These are phyloP conservation scores for Trichoderma simmonsii DNA, from an alignment of 2,329 filamentous ascomycete genomes.

Conservation along the genomic window DNA sequence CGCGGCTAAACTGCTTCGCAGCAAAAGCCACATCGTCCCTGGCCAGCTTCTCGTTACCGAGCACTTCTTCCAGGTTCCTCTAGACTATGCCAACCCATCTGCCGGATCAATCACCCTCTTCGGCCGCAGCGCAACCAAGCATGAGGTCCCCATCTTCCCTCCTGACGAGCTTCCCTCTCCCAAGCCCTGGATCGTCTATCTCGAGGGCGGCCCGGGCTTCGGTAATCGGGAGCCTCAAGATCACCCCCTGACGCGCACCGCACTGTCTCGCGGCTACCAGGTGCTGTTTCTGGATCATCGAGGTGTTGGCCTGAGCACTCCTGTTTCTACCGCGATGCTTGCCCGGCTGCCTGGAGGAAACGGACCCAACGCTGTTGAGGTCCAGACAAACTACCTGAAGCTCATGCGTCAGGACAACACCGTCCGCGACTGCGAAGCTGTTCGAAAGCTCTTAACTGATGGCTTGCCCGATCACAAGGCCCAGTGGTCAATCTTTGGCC, in stretches of 20 bases:
- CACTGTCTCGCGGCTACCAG: slow-evolving; percentile 80
- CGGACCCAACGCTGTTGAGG: slow-evolving; percentile 37
- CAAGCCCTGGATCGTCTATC: slow-evolving; percentile 64
- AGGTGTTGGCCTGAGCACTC: slow-evolving; percentile 80
- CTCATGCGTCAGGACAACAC: slow-evolving; percentile 87
- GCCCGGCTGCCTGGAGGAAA: slow-evolving; percentile 52
- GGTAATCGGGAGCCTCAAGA: slow-evolving; percentile 73
- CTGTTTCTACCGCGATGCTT: slow-evolving; percentile 72
- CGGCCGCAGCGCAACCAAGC: slow-evolving; percentile 67
- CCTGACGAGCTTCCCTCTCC: slow-evolving; percentile 36
- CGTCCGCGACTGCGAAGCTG: slow-evolving; percentile 83
- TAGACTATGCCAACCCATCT: slow-evolving; percentile 66
- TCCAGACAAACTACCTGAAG: slow-evolving; percentile 78
- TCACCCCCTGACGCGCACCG: slow-evolving; percentile 63
- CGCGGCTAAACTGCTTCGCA: slow-evolving; percentile 40
- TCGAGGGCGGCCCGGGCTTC: slow-evolving; percentile 84
- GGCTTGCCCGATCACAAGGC: slow-evolving; percentile 66
- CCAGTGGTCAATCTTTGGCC: slow-evolving; percentile 83
- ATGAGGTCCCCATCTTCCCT: slow-evolving; percentile 58
- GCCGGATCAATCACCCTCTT: slow-evolving; percentile 69
- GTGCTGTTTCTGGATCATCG: slow-evolving; percentile 86
- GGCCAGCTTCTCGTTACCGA: slow-evolving; percentile 76
- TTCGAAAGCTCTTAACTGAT: slow-evolving; percentile 70
- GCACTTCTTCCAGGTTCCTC: slow-evolving; percentile 81
- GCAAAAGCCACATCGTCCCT: slow-evolving; percentile 42